Evolutionary conservation across 805 yeast species (phyloP).

Genomic region (Sugiyamaella floridensis): DNA sequence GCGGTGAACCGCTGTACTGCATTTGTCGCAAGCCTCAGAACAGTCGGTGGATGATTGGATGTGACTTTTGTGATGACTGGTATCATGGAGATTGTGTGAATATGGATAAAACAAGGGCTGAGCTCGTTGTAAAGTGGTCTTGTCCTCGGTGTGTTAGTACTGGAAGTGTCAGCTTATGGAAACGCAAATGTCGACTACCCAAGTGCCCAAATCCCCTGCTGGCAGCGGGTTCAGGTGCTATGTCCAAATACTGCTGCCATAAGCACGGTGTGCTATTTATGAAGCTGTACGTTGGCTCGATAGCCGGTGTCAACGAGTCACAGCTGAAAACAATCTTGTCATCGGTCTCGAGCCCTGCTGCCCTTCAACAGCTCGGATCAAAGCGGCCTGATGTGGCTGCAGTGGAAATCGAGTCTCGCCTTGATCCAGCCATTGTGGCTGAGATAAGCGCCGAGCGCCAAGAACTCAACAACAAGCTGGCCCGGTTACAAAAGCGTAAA

Average conservation of each 20-base stretch:
- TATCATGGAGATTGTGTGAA: slow-evolving; percentile 76
- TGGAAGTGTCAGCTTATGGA: slow-evolving; percentile 49
- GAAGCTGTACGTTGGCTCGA: slow-evolving; percentile 6
- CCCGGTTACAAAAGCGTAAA: slow-evolving; percentile 7
- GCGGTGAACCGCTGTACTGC: slow-evolving; percentile 41
- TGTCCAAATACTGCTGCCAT: slow-evolving; percentile 65
- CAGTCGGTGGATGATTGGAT: slow-evolving; percentile 84
- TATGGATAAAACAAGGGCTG: slow-evolving; percentile 43
- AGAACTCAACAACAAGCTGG: slow-evolving; percentile 4
- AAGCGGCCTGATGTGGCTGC: slow-evolving; percentile 2
- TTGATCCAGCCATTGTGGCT: not conserved
- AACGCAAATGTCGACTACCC: slow-evolving; percentile 60
- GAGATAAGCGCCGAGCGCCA: not conserved
- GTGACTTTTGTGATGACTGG: slow-evolving; percentile 96
- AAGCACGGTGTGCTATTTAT: slow-evolving; percentile 56
- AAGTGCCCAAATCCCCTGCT: slow-evolving; percentile 51
- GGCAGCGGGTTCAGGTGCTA: slow-evolving; percentile 7
- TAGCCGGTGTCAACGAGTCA: slow-evolving; percentile 9
- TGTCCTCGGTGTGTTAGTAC: slow-evolving; percentile 56
- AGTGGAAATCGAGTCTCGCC: not conserved
- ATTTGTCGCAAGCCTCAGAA: slow-evolving; percentile 70
- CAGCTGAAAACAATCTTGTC: slow-evolving; percentile 14
- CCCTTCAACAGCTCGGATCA: slow-evolving; percentile 13
- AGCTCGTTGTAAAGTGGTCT: slow-evolving; percentile 55
- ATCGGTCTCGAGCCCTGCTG: not conserved